Evolutionary conservation across 352 stramenopile species (phyloP), one percentile per base, ranked within the genome.

Genomic region (Phytophthora nicotianae): DNA sequence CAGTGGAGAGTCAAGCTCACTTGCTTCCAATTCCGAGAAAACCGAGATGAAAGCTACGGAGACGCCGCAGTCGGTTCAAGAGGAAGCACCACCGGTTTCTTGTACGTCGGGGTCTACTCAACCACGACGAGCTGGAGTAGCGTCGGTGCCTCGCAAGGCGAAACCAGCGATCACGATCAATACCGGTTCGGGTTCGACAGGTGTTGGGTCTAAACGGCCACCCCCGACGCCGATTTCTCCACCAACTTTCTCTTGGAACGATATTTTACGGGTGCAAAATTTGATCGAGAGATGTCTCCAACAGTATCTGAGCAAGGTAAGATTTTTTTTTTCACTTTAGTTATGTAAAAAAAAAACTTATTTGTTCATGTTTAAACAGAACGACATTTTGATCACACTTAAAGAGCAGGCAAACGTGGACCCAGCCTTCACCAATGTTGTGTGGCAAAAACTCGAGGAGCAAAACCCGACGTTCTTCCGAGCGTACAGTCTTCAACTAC

Each of bases 391-490:
- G n/a, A 41, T 77, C 6, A 68, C 66, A 5, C 56, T 91, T 2
- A 74, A 91, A 49, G 62, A 76, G 1, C 86, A 97, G 54, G 88
- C 83, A 0, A 88, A 95, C 17, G 73, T 97, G n/a, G 83, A 96
- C 14, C 88, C 87, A 2, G 73, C 73, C 8, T 97, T 97, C 50
- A 86, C 90, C 1, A 79, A 75, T 45, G 77, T 96, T 19, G 89
- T 97, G 38, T 97, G 88, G 90, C 86, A 96, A 47, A 97, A 97
- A 56, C 81, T 97, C 6, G 85, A 97, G 57, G 86, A 97, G 50
- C 90, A 97, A 61, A 97, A 97, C 37, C 81, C 86, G 13, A 81
- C 79, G 5, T 97, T 97, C 56, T 97, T 97, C 53, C 73, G 82
- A 10, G 86, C 87, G 1, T 97, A 97, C 62, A 77, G 71, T 33